These are phyloP conservation scores for Bertia moriformis DNA, from an alignment of 2,329 filamentous ascomycete genomes.

Conservation along the genomic window DNA sequence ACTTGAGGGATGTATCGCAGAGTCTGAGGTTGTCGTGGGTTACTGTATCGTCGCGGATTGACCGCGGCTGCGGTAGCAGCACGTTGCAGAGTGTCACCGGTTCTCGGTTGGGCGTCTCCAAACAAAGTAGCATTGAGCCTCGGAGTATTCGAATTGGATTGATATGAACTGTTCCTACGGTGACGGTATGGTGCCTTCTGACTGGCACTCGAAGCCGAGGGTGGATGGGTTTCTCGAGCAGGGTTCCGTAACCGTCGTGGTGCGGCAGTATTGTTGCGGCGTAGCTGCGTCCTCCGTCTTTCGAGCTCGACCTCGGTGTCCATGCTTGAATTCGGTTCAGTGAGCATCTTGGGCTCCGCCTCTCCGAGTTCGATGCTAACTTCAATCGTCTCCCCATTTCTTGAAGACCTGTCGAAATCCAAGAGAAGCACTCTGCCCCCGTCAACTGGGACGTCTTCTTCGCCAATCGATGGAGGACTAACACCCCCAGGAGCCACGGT, in stretches of 20 bases:
- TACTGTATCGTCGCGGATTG: neutral
- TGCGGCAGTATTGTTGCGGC: neutral
- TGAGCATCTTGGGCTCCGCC: neutral
- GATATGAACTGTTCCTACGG: neutral
- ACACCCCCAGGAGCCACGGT: conserved; percentile 1
- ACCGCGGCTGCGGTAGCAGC: neutral
- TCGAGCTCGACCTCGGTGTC: neutral
- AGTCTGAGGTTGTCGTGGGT: neutral
- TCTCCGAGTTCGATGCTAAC: neutral
- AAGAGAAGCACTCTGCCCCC: neutral
- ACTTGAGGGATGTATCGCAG: neutral
- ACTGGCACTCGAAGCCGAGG: neutral
- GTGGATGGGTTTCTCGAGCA: neutral
- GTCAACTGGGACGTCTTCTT: conserved; percentile 1
- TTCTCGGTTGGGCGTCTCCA: neutral
- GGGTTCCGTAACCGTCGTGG: neutral
- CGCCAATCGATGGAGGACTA: neutral
- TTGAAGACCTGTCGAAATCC: neutral
- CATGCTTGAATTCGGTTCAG: neutral
- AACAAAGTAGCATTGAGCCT: neutral
- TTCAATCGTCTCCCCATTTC: neutral
- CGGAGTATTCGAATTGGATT: neutral
- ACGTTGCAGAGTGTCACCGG: neutral
- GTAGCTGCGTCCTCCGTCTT: neutral
- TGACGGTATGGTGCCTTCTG: too few species aligned